Evolutionary conservation across 352 stramenopile genomes (phyloP), one percentile per base, ranked within the genome.

Genomic region (Globisporangium sylvaticum): DNA sequence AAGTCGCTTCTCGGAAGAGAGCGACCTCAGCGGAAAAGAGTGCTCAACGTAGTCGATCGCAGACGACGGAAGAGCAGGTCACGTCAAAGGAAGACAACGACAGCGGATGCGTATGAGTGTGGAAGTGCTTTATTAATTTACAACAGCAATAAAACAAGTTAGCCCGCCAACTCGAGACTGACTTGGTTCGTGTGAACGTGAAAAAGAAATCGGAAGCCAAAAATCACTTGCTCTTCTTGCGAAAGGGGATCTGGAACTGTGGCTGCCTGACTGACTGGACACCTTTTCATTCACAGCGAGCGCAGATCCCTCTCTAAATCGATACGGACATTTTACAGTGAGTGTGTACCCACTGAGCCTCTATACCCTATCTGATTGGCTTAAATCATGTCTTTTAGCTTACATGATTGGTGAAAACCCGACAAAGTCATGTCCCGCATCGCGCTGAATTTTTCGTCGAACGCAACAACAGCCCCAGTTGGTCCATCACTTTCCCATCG

Each of bases 1-100:
- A 48, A 79, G 68, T 64, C 77, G 78, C 2, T 88, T 79, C 60
- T 91, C 76, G 1, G 73, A 87, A 34, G 77, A 83, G 9, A 80
- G 76, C 44, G 70, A 69, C n/a, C 22, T 70, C 20, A 81, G 73
- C 31, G 76, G 81, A 57, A 83, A 83, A 72, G 78, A 82, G 63
- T 86, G 76, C 72, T 56, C 80, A 58, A 74, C 78, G 66, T 86
- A 61, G 46, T 25, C 57, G 56, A 66, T 66, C 37, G 31, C 4
- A 53, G n/a, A 31, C 20, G n/a, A 48, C 55, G 55, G 22, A 61
- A 25, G 31, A 44, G 31, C 55, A 48, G 55, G 55, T 61, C 55
- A 5, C 10, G n/a, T 48, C 55, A 27, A 61, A 44, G 3, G 55
- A 61, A n/a, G 55, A 31, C 31, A n/a, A 8, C 29, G 55, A 29